phyloP scores from a whole-genome alignment of 495 filamentous ascomycete genomes.

The Haplographium delicatum region DNA sequence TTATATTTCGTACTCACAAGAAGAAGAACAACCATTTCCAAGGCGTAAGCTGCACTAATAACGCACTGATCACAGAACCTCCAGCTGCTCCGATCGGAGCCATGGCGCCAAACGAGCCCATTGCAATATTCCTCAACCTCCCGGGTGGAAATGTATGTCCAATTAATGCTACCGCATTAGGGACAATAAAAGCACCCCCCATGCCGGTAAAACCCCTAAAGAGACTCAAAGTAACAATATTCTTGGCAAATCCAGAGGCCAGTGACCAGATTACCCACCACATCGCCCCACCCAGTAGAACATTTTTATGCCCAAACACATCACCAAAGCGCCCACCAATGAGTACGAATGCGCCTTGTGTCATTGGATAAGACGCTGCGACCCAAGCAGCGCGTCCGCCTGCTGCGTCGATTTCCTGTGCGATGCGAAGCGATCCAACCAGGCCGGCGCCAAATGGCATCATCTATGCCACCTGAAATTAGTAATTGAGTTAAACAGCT shows the following conservation, averaged over 20 bases:
- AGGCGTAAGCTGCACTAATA: constrained; percentile 50
- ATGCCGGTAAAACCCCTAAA: constrained; percentile 57
- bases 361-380: constrained; percentile 47
- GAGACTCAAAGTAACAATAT: constrained; percentile 51
- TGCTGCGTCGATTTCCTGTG: too few species aligned
- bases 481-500: too few species aligned
- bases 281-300: constrained; percentile 56
- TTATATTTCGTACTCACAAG: too few species aligned
- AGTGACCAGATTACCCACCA: constrained; percentile 60
- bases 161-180: constrained; percentile 59
- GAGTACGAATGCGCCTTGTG: constrained; percentile 61
- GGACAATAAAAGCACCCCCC: constrained; percentile 54
- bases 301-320: constrained; percentile 53
- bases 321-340: constrained; percentile 61
- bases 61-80: constrained; percentile 42
- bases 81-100: constrained; percentile 51
- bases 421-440: too few species aligned
- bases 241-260: constrained; percentile 46
- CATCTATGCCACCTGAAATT: too few species aligned
- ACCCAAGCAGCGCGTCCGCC: constrained; percentile 36
- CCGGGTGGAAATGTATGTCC: constrained; percentile 51
- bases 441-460: too few species aligned
- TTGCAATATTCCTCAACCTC: constrained; percentile 55
- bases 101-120: constrained; percentile 57
- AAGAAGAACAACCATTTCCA: constrained; percentile 71